Conservation (phyloP, 352 stramenopile genomes). For the Phytophthora tubulina region DNA sequence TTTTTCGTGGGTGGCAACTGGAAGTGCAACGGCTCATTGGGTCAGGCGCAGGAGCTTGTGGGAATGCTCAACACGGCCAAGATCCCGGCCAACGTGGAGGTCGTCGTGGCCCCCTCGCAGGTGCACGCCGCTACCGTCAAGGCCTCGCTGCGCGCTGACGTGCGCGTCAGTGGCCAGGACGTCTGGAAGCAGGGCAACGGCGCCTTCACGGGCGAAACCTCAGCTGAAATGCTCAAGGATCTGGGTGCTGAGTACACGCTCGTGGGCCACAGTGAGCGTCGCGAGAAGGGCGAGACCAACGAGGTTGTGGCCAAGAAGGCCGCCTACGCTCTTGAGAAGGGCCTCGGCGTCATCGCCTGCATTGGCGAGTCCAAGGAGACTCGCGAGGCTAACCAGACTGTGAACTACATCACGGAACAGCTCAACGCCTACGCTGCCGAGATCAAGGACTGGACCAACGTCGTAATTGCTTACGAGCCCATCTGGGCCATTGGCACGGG, state of each 20-base stretch:
- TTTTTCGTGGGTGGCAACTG: conserved; percentile 99
- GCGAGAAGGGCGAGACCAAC: conserved; percentile 93
- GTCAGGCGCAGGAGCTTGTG: conserved; percentile 76
- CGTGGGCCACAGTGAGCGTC: conserved; percentile 96
- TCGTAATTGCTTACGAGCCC: conserved; percentile 98
- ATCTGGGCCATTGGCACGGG: conserved; percentile 99
- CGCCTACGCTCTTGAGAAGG: conserved; percentile 93
- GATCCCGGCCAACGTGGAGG: conserved; percentile 90
- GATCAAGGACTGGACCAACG: conserved; percentile 94
- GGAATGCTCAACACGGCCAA: conserved; percentile 87
- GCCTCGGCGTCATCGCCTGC: conserved; percentile 96
- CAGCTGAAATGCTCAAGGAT: conserved; percentile 97
- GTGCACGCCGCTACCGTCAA: conserved; percentile 89
- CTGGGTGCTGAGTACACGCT: conserved; percentile 96
- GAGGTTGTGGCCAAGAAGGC: conserved; percentile 95
- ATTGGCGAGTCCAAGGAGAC: conserved; percentile 97
- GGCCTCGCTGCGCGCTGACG: conserved; percentile 65
- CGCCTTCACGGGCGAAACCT: conserved; percentile 98
- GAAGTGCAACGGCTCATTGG: conserved; percentile 95
- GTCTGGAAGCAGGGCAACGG: conserved; percentile 96
- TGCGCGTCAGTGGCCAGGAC: conserved; percentile 93
- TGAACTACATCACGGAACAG: conserved; percentile 95
- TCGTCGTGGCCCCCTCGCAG: conserved; percentile 97
- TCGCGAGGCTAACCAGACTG: conserved; percentile 93
- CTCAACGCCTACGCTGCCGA: conserved; percentile 91